These are phyloP conservation scores for Pseudofabraea citricarpa DNA, from an alignment of 2,329 filamentous ascomycete genomes.

Conservation along the genomic window DNA sequence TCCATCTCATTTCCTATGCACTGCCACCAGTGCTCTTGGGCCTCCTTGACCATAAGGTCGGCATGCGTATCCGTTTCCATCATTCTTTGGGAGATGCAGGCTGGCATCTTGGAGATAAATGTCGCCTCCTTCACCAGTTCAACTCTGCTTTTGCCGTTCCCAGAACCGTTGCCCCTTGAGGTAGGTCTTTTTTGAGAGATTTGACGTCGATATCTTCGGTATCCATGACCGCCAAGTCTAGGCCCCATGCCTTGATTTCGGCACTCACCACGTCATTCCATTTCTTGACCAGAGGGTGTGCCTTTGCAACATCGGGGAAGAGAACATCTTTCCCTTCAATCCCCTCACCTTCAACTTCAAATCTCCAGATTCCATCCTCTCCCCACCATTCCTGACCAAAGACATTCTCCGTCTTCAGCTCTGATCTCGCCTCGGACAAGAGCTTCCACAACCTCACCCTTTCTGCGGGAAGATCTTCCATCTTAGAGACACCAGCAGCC, in stretches of 20 bases:
- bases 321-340: conserved; percentile 38
- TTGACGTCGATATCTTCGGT: too few relatives aligned
- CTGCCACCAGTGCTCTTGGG: too few relatives aligned
- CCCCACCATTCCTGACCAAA: conserved; percentile 65
- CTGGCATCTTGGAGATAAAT: too few relatives aligned
- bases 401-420: conserved; percentile 56
- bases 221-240: conserved; percentile 29
- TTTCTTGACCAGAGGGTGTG: conserved; percentile 61
- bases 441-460: conserved; percentile 27
- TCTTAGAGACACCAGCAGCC: conserved; percentile 38
- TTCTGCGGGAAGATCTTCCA: conserved; percentile 19
- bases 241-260: conserved; percentile 35
- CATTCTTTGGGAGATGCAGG: too few relatives aligned
- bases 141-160: not conserved
- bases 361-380: conserved; percentile 68
- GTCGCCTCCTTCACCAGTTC: too few relatives aligned
- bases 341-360: conserved; percentile 41
- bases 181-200: too few relatives aligned
- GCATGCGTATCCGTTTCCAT: too few relatives aligned
- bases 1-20: too few relatives aligned
- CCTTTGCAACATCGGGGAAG: conserved; percentile 58
- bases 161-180: too few relatives aligned
- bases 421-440: conserved; percentile 46
- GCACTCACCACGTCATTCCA: conserved; percentile 48
- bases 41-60: too few relatives aligned